Conservation (phyloP, 1,284 basidiomycete species). For the Stereum hirsutum region DNA sequence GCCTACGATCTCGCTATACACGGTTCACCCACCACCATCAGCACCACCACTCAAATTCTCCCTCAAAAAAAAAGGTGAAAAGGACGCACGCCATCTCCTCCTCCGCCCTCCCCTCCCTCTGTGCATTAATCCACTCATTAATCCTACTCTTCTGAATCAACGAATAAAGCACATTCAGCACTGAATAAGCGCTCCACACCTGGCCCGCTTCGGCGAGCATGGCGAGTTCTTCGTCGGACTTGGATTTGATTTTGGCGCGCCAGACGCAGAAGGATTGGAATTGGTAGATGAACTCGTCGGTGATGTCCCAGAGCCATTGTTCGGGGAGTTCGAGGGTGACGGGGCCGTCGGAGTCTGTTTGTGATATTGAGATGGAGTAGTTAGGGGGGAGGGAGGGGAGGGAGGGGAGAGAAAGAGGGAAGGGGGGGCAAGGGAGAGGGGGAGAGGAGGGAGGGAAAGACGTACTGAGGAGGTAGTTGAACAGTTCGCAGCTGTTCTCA, state of each 20-base stretch:
- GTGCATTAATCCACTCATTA: conserved; percentile 87
- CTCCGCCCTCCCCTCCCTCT: conserved; percentile 68
- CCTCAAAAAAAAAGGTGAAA: conserved; percentile 6
- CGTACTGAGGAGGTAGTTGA: conserved; percentile 88
- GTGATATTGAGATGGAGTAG: not conserved
- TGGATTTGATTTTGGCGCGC: conserved; percentile 78
- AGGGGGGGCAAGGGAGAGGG: too few species aligned
- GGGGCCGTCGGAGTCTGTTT: conserved; percentile 83
- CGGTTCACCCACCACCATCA: not conserved
- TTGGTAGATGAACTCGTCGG: conserved; percentile 99
- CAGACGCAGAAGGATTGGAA: conserved; percentile 95
- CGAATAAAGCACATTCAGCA: conserved; percentile 96
- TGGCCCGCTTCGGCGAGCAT: conserved; percentile 76
- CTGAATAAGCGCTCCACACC: conserved; percentile 96
- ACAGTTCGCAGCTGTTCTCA: conserved; percentile 97
- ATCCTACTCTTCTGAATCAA: conserved; percentile 95
- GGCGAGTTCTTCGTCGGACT: conserved; percentile 83
- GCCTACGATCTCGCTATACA: conserved; percentile 71
- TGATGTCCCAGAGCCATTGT: conserved; percentile 99
- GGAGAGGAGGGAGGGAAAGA: conserved; percentile 5
- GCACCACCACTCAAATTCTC: too few species aligned
- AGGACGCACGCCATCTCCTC: conserved; percentile 74
- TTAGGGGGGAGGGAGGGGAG: not conserved
- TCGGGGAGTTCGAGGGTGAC: conserved; percentile 89
- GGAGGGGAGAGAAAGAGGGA: not conserved